These are phyloP conservation scores for Lactarius akahatsu DNA, from an alignment of 768 basidiomycete genomes.

Conservation along the genomic window DNA sequence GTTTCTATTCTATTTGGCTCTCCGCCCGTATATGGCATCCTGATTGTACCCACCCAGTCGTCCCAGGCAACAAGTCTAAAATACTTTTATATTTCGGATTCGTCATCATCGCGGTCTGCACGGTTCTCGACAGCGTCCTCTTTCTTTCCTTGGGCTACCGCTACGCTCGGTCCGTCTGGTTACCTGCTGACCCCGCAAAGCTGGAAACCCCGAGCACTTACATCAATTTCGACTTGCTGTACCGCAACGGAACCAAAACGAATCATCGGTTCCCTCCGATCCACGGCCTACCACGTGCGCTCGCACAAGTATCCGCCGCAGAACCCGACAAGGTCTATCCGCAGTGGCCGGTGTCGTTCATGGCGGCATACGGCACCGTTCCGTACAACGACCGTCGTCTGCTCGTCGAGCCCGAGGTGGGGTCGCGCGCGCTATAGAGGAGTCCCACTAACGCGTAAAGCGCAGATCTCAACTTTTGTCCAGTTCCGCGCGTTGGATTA, in stretches of 20 bases:
- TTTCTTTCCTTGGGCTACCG: slow-evolving; percentile 14
- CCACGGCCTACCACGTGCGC: slow-evolving; percentile 14
- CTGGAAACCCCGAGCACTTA: slow-evolving; percentile 15
- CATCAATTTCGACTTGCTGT: slow-evolving; percentile 22
- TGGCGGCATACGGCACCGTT: slow-evolving; percentile 7
- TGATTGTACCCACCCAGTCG: slow-evolving; percentile 5
- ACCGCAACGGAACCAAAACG: slow-evolving; percentile 19
- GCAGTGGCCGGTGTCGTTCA: slow-evolving; percentile 23
- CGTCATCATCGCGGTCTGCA: slow-evolving; percentile 6
- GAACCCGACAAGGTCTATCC: slow-evolving; percentile 20
- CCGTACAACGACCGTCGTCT: slow-evolving; percentile 10
- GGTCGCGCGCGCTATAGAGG: no score
- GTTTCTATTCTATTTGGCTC: background rate
- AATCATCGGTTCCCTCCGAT: slow-evolving; percentile 3
- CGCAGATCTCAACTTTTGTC: slow-evolving; percentile 15
- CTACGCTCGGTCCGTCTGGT: slow-evolving; percentile 1
- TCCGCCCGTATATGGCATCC: background rate
- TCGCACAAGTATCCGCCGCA: slow-evolving; percentile 11
- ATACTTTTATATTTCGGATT: slow-evolving; percentile 2
- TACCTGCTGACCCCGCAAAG: slow-evolving; percentile 2
- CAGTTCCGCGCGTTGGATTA: slow-evolving; percentile 20
- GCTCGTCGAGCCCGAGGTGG: slow-evolving; percentile 14
- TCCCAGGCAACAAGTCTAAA: background rate
- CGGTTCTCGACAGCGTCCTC: slow-evolving; percentile 1
- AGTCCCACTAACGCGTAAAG: background rate